Evolutionary conservation across 192 early-diverging fungal species (phyloP), one percentile per base, ranked within the genome.

Genomic region (Chytriomyces hyalinus): DNA sequence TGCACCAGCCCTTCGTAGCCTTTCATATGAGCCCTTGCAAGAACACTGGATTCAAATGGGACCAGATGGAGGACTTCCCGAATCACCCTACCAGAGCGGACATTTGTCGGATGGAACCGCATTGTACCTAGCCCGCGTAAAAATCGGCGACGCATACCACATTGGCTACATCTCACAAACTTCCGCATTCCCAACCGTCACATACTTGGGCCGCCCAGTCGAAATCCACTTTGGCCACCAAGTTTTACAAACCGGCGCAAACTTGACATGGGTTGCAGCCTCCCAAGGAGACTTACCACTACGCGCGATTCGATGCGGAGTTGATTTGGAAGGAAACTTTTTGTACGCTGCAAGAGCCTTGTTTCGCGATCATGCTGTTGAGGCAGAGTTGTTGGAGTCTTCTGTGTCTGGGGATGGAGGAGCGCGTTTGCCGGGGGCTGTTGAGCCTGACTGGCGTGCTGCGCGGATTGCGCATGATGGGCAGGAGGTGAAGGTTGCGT

Each of bases 181-280:
- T 6, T 67, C 24, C 24, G 4, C 20, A 15, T 15, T 45, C 45
- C 66, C 66, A 8, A 13, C 20, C 2, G 22, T 67, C 13, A 47
- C 28, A 9, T 67, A 67, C 22, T 67, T 67, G 11, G 66, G 44
- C 13, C 28, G 43, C 36, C 43, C 36, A 48, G 66, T 74, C 26
- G 11, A 44, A 10, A 74, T 74, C 61, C 10, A 24, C 28, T 74
- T 43, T 48, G 61, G 47, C 15, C 61, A 74, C 45, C 61, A 74
- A 46, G 22, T 74, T 10, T 48, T 74, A 9, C 17, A n/a, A 11
- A 36, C 8, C 61, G 11, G 44, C 10, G 61, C 11, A 10, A 45
- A 45, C 8, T 43, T 63, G 7, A 46, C 11, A 10, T 74, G 72
- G 72, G 59, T 64, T 10, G 11, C 57, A 7, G 61, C 59, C 11